Evolutionary conservation across 2,329 filamentous ascomycete species (phyloP).

Genomic region (Calonectria multiphialidica): DNA sequence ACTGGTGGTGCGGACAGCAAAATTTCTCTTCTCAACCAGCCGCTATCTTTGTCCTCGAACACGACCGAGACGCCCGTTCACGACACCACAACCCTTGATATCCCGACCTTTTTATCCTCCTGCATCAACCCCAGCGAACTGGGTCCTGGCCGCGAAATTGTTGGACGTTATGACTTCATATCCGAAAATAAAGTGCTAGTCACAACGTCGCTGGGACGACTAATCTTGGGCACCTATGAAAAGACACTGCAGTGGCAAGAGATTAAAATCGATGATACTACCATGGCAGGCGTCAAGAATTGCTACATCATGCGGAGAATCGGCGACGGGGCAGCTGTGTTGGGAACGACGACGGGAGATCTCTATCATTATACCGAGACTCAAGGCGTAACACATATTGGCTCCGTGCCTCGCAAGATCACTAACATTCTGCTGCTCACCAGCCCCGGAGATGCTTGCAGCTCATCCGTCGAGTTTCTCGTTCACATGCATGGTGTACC

Average conservation of each 20-base stretch:
- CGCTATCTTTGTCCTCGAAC: background rate
- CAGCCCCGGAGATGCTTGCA: background rate
- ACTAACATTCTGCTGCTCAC: slow-evolving; percentile 61
- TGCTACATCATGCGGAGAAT: slow-evolving; percentile 62
- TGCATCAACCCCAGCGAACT: slow-evolving; percentile 22
- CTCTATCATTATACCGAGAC: slow-evolving; percentile 58
- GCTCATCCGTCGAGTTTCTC: slow-evolving; percentile 50
- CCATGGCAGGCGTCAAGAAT: slow-evolving; percentile 54
- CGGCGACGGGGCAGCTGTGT: slow-evolving; percentile 53
- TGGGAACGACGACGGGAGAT: slow-evolving; percentile 63
- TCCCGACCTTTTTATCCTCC: slow-evolving; percentile 47
- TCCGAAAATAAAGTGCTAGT: slow-evolving; percentile 64
- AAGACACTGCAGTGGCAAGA: slow-evolving; percentile 56
- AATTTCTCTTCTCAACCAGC: slow-evolving; percentile 60
- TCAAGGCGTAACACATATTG: slow-evolving; percentile 48
- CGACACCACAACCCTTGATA: slow-evolving; percentile 42
- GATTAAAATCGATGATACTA: slow-evolving; percentile 49
- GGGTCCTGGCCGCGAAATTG: slow-evolving; percentile 51
- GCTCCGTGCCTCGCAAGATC: slow-evolving; percentile 60
- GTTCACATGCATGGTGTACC: slow-evolving; percentile 61
- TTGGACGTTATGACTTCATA: slow-evolving; percentile 75
- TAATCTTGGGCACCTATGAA: slow-evolving; percentile 61
- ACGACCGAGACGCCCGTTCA: background rate
- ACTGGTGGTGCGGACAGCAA: slow-evolving; percentile 90
- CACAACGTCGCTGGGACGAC: slow-evolving; percentile 70